These are phyloP conservation scores for Colletotrichum brevisporum DNA, from an alignment of 2,329 filamentous ascomycete species.

Conservation along the genomic window DNA sequence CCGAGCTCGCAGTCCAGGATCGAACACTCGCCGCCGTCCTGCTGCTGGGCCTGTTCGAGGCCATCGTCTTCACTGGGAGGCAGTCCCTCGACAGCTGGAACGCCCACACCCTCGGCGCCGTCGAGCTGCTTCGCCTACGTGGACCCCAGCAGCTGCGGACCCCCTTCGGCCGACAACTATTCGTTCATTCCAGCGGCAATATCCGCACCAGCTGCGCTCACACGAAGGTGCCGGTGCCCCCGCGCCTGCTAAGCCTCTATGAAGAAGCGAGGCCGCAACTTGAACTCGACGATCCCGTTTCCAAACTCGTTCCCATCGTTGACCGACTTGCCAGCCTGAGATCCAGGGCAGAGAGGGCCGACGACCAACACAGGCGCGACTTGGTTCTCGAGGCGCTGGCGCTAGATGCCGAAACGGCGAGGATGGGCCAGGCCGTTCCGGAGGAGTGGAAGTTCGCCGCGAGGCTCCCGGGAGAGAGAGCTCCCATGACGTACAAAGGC, in stretches of 20 bases:
- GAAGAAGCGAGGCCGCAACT: slow-evolving; percentile 35
- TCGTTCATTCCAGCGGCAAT: slow-evolving; percentile 46
- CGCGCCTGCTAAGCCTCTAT: slow-evolving; percentile 42
- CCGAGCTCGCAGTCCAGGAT: slow-evolving; percentile 43
- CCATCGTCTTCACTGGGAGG: slow-evolving; percentile 45
- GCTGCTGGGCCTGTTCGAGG: slow-evolving; percentile 47
- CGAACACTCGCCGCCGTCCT: slow-evolving; percentile 47
- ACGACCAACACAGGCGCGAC: slow-evolving; percentile 23
- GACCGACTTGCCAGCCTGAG: slow-evolving; percentile 42
- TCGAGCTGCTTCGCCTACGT: slow-evolving; percentile 46
- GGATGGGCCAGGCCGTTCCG: slow-evolving; percentile 12
- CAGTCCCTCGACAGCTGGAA: slow-evolving; percentile 46
- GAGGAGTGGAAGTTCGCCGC: slow-evolving; percentile 33
- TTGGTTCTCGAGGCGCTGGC: slow-evolving; percentile 42
- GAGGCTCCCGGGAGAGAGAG: slow-evolving; percentile 10
- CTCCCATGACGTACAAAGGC: slow-evolving; percentile 39
- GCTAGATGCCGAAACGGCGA: slow-evolving; percentile 40
- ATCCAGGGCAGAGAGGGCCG: slow-evolving; percentile 18
- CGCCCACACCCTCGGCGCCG: slow-evolving; percentile 45
- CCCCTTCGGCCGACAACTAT: slow-evolving; percentile 42
- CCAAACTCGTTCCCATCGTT: slow-evolving; percentile 39
- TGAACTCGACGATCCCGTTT: slow-evolving; percentile 35
- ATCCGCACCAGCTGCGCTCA: slow-evolving; percentile 47
- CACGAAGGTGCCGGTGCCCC: slow-evolving; percentile 42
- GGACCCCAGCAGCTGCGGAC: slow-evolving; percentile 44